A percentile compares a stretch with the other conserved stretches of the same genome.
Conservation (phyloP, 2,329 filamentous ascomycete genomes). For the Fusarium xylarioides region DNA sequence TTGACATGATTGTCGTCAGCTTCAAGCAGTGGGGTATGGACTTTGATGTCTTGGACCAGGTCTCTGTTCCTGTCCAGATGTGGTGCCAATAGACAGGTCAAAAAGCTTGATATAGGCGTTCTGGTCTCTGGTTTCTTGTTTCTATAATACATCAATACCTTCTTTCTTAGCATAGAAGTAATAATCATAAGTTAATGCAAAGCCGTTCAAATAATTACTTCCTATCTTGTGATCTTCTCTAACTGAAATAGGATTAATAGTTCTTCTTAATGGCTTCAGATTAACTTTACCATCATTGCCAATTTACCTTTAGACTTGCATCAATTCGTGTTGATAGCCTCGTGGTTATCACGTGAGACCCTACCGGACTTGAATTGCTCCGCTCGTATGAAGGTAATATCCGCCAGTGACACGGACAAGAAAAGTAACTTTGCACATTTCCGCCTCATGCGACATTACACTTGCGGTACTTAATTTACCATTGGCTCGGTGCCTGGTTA, state of each 20-base stretch:
- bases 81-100: constrained; percentile 13
- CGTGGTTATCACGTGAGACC: not conserved
- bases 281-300: not conserved
- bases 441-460: not conserved
- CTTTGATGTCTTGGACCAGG: constrained; percentile 15
- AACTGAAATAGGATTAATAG: accelerated
- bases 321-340: not conserved
- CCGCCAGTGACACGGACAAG: not conserved
- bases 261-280: not conserved
- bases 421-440: not conserved
- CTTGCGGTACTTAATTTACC: accelerated
- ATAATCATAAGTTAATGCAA: not conserved
- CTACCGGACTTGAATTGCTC: not conserved
- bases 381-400: not conserved
- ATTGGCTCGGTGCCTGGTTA: not conserved
- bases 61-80: constrained; percentile 22
- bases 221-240: accelerated
- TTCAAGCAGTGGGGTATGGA: constrained; percentile 26
- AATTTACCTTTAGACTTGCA: too few species aligned
- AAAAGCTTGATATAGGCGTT: not conserved
- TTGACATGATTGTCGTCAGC: constrained; percentile 33
- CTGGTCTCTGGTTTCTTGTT: not conserved
- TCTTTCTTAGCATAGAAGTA: not conserved
- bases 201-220: accelerated
- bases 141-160: not conserved